Conservation (phyloP, 257 asterid species). For the Scutellaria barbata region DNA sequence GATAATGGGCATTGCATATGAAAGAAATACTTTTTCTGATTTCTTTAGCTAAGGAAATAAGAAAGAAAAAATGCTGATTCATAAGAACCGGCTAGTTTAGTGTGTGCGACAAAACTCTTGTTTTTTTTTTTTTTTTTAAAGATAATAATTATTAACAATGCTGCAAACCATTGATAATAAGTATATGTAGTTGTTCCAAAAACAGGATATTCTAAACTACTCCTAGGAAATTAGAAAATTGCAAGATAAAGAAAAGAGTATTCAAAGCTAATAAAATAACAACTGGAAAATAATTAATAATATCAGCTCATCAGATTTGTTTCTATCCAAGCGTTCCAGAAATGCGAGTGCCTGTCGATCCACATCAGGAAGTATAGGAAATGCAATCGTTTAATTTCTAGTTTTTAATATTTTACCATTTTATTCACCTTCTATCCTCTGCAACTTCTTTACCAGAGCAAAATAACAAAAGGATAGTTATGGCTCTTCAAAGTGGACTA, state of each 20-base stretch:
- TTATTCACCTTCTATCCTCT: constrained; percentile 27
- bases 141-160: not conserved
- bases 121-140: not conserved
- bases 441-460: constrained; percentile 68
- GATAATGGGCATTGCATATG: constrained; percentile 19
- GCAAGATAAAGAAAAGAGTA: not conserved
- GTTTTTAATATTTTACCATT: not conserved
- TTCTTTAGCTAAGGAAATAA: not conserved
- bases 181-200: no score
- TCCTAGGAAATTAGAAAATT: no score
- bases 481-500: constrained; percentile 96
- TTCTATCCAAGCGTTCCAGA: no score
- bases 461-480: constrained; percentile 88
- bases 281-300: no score
- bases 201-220: no score
- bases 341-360: no score
- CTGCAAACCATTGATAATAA: no score
- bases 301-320: no score
- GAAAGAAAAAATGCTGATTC: not conserved
- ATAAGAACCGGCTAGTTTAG: no score
- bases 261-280: not conserved
- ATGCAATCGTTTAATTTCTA: not conserved
- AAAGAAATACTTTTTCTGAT: not conserved
- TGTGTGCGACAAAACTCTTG: no score
- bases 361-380: not conserved